phyloP scores from a whole-genome alignment of 768 basidiomycete genomes.

The Tremella fuciformis region DNA sequence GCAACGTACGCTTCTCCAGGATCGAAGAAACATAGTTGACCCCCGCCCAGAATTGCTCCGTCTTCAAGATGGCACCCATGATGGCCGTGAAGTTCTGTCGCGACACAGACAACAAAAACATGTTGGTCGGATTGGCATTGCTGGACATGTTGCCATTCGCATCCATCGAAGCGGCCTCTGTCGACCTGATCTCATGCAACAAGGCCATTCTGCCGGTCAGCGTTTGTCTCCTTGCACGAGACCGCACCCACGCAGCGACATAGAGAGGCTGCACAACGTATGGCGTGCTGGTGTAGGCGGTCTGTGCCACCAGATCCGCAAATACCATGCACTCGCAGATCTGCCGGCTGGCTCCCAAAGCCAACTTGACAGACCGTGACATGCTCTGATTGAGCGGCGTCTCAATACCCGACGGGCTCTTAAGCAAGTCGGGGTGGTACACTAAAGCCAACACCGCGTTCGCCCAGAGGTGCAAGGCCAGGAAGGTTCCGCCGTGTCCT shows the following conservation, averaged over 20 bases:
- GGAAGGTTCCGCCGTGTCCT: constrained; percentile 40
- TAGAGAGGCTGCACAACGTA: constrained; percentile 42
- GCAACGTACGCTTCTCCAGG: constrained; percentile 33
- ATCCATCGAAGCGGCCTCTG: constrained; percentile 4
- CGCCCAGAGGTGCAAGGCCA: constrained; percentile 39
- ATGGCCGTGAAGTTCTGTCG: constrained; percentile 41
- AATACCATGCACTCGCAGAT: constrained; percentile 51
- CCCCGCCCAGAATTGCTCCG: constrained; percentile 44
- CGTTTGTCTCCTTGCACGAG: not conserved
- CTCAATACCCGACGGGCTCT: constrained; percentile 44
- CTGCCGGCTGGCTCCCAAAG: constrained; percentile 38
- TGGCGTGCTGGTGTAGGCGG: constrained; percentile 25
- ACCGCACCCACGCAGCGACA: constrained; percentile 37
- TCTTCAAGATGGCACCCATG: constrained; percentile 30
- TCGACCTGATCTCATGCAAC: constrained; percentile 39
- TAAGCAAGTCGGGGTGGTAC: constrained; percentile 48
- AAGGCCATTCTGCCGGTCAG: constrained; percentile 34
- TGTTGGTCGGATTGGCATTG: constrained; percentile 27
- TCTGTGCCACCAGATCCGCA: constrained; percentile 36
- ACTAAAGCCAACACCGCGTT: constrained; percentile 47
- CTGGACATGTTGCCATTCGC: not conserved
- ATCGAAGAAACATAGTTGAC: constrained; percentile 31
- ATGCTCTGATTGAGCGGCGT: constrained; percentile 46
- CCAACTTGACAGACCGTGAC: constrained; percentile 40
- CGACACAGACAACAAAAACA: constrained; percentile 38